Conservation (phyloP, 129 eudicot genomes). For the Tagetes erecta region DNA sequence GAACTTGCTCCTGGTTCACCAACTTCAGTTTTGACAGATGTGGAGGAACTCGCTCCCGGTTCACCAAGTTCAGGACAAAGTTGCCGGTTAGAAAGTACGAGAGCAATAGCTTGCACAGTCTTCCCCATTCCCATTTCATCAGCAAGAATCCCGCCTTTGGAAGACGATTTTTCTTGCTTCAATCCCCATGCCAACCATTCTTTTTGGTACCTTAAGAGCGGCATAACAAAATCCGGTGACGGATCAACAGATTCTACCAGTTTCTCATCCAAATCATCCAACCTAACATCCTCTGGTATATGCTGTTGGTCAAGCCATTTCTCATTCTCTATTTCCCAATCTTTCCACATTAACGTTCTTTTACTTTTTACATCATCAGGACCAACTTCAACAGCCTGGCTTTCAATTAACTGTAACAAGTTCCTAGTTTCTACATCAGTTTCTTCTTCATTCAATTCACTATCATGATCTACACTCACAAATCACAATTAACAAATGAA, state of each 20-base stretch:
- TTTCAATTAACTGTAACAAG: neutral
- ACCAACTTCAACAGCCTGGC: neutral
- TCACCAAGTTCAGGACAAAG: conserved; percentile 38
- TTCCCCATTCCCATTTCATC: conserved; percentile 99
- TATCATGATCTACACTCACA: conserved; percentile 29
- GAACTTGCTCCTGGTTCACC: conserved; percentile 39
- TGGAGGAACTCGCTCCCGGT: conserved; percentile 40
- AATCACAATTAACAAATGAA: neutral
- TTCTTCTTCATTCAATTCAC: conserved; percentile 10
- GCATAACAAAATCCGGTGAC: conserved; percentile 60
- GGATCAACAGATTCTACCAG: conserved; percentile 59
- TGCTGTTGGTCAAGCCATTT: conserved; percentile 62
- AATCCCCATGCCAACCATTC: conserved; percentile 97
- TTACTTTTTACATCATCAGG: conserved; percentile 11
- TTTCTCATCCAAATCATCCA: conserved; percentile 49
- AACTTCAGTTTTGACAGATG: conserved; percentile 16
- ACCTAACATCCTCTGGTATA: conserved; percentile 34
- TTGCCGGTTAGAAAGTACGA: conserved; percentile 78
- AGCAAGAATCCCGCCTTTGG: conserved; percentile 84
- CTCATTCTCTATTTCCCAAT: conserved; percentile 64
- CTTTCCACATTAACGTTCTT: conserved; percentile 59
- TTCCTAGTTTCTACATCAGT: neutral
- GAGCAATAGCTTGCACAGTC: conserved; percentile 90
- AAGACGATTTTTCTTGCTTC: conserved; percentile 75
- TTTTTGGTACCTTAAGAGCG: conserved; percentile 81